Base-by-base conservation (phyloP, 2,329 filamentous ascomycete genomes). In the Monosporascus sp. region DNA sequence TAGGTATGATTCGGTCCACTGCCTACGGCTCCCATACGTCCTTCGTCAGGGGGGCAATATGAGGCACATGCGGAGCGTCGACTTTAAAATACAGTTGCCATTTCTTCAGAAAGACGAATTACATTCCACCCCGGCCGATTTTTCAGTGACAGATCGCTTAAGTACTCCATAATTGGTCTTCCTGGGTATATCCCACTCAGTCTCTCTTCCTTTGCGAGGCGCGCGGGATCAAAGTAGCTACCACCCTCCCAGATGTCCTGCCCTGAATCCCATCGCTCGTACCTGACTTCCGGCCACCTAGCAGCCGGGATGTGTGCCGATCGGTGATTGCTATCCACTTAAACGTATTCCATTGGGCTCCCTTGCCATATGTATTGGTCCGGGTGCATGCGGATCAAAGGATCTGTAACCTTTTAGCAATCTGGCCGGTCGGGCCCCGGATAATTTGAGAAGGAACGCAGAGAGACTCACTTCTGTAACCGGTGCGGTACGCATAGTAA, bases 321-420 rank as follows among this genome's bases (percentile, higher is more conserved):
- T 14, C 18, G n/a, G 11, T 9, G 9, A 35, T 27, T 41, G 18
- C 15, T 48, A 17, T 38, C 18, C 15, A n/a, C n/a, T 61, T 44
- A 67, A 36, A 65, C 49, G 56, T 60, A 67, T 49, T 64, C 63
- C 46, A 65, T 51, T 20, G 65, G 48, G 38, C 60, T 64, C 22
- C 63, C 65, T 45, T 62, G 59, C 65, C 65, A 67, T 37, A 68
- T 62, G 46, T 65, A 51, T 20, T 61, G 60, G 38, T 67, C 62
- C 9, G 65, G 65, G 37, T 66, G 54, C 18, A 53, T 54, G 41
- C 65, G 61, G 50, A 67, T 60, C 14, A 63, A 39, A 43, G 62
- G 65, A 39, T 65, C 65, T 67, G 37, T 8, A 17, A 46, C 18
- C 7, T 43, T 9, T 46, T 17, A 31, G 35, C n/a, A 37, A 51